Conservation (phyloP, 352 stramenopile genomes). For the Globisporangium nagaii region DNA sequence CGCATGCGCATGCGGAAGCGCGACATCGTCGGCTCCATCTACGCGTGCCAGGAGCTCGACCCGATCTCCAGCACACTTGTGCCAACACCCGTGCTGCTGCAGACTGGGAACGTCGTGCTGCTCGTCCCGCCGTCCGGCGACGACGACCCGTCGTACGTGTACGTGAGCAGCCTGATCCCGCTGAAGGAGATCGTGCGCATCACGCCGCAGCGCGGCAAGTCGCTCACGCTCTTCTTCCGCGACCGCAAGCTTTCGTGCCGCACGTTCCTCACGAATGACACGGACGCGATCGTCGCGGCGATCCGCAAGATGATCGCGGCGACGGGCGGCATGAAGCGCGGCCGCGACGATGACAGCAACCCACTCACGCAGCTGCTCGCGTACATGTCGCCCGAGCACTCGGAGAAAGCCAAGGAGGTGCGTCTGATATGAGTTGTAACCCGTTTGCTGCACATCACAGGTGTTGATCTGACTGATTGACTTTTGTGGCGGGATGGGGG, state of each 20-base stretch:
- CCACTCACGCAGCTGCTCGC: conserved; percentile 51
- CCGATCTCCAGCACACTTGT: conserved; percentile 45
- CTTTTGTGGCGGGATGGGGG: too few species aligned
- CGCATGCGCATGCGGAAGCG: conserved; percentile 64
- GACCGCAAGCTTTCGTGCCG: conserved; percentile 47
- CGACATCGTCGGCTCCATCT: conserved; percentile 62
- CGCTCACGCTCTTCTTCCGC: conserved; percentile 80
- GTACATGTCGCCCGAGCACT: conserved; percentile 59
- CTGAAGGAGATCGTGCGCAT: conserved; percentile 68
- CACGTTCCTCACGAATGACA: conserved; percentile 67
- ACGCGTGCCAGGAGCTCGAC: conserved; percentile 69
- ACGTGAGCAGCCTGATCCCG: conserved; percentile 58
- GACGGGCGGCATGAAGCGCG: conserved; percentile 28
- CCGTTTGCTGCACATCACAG: too few species aligned
- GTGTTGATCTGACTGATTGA: too few species aligned
- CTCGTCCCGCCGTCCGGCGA: conserved; percentile 17
- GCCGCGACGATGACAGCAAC: conserved; percentile 20
- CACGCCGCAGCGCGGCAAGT: conserved; percentile 70
- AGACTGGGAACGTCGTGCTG: conserved; percentile 61
- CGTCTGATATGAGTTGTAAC: not conserved
- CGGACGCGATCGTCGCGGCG: conserved; percentile 61
- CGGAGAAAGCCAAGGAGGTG: conserved; percentile 76
- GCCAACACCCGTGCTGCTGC: conserved; percentile 56
- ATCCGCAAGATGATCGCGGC: conserved; percentile 62
- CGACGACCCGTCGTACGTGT: conserved; percentile 45